Evolutionary conservation across 495 filamentous ascomycete genomes (phyloP).

Genomic region (Staphylotrichum tortipilum): DNA sequence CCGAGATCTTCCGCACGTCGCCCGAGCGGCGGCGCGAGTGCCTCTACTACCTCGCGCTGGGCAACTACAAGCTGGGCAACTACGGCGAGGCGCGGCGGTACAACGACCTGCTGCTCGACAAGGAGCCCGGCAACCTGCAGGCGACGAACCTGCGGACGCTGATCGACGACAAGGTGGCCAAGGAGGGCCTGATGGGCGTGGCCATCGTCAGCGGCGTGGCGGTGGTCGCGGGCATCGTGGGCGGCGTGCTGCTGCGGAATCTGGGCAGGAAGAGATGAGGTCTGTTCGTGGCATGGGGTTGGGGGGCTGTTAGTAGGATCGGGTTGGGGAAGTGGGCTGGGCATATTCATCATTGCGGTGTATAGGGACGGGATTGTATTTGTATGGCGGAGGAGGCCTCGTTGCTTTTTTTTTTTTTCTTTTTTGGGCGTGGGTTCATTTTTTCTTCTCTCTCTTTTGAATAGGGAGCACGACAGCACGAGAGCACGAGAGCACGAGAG

Average conservation of each 20-base stretch:
- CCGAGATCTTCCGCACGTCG: slow-evolving; percentile 90
- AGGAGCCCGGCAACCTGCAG: slow-evolving; percentile 84
- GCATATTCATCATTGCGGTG: background rate
- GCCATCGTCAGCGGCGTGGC: slow-evolving; percentile 95
- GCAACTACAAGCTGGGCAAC: slow-evolving; percentile 97
- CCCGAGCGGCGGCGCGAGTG: slow-evolving; percentile 92
- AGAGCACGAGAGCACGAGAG: too few relatives aligned
- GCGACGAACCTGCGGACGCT: slow-evolving; percentile 71
- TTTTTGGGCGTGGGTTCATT: background rate
- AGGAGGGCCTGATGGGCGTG: slow-evolving; percentile 86
- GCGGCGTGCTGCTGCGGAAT: slow-evolving; percentile 67
- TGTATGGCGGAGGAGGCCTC: background rate
- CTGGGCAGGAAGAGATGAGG: slow-evolving; percentile 29
- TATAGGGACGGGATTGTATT: slow-evolving; percentile 2
- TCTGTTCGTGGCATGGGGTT: background rate
- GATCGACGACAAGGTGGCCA: slow-evolving; percentile 93
- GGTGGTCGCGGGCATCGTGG: slow-evolving; percentile 86
- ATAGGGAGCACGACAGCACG: background rate
- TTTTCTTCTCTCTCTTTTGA: background rate
- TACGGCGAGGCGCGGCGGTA: slow-evolving; percentile 89
- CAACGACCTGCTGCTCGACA: slow-evolving; percentile 82
- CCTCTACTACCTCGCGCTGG: slow-evolving; percentile 92
- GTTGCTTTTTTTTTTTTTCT: background rate
- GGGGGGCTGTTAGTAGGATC: background rate
- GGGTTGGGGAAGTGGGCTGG: background rate